Base-by-base conservation (phyloP, 1,284 basidiomycete species). In the Cutaneotrichosporon spelunceum region DNA sequence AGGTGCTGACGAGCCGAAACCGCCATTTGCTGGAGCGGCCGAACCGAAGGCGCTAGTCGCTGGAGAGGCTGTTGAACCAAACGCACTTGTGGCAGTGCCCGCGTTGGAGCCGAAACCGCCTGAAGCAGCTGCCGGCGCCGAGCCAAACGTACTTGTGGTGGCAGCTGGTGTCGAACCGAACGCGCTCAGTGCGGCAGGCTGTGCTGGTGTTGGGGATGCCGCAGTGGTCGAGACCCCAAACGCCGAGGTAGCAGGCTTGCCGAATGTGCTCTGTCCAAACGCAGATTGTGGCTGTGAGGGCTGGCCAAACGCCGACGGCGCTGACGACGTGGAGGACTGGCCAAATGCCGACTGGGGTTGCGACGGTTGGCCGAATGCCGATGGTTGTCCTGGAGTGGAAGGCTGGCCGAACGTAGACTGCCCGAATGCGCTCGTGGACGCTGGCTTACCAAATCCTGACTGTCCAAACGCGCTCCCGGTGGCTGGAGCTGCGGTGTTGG, bases 81-180 rank as follows among this genome's bases (percentile, higher is more conserved):
- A 56, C 5, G 68, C 49, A 26, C 49, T 50, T 14, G 45, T 48
- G 11, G 45, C 26, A 5, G 13, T 19, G 16, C 11, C 50, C 3
- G 52, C 21, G 4, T 14, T 34, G 23, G 52, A 16, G 34, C 52
- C 52, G 14, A 53, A 53, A 1, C 34, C 33, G 21, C 34, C 39
- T 6, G 23, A 2, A 1, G 52, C 3, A 2, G 65, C 26, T 9
- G 61, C 56, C 19, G 63, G 34, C 5, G 52, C 34, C 7, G 63
- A 49, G 4, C 68, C 69, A 57, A 74, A 73, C 11, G 70, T 65
- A 21, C 63, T 57, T 16, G 60, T 53, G 16, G 61, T 13, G 29
- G 53, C 16, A n/a, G 60, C 10, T 48, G 36, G 24, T 33, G 68
- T 52, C 55, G 78, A 70, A 6, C 76, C 75, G 56, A 77, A 78